A percentile compares a stretch with the other conserved stretches of the same genome.
These are phyloP conservation scores for Thelonectria rubi DNA, from an alignment of 2,329 filamentous ascomycete species.

Conservation along the genomic window DNA sequence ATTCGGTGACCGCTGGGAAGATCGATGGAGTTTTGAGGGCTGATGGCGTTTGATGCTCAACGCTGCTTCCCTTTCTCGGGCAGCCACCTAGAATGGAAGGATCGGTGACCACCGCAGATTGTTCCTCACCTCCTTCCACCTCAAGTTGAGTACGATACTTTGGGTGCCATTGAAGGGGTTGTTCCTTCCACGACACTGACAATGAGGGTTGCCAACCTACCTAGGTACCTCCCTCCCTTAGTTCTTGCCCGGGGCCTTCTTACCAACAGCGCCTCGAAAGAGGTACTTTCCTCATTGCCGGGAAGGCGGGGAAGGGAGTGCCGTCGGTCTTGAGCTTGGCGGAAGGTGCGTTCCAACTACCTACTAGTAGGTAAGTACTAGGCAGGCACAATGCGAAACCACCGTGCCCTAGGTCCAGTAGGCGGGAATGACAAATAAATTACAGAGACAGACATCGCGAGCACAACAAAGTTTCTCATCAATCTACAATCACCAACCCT, in stretches of 20 bases:
- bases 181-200: no score
- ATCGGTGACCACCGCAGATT: constrained; percentile 1
- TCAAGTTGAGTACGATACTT: no score
- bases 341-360: not conserved
- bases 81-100: no score
- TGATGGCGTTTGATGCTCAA: constrained; percentile 14
- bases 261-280: no score
- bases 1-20: constrained; percentile 14
- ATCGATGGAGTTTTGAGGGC: not conserved
- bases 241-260: not conserved
- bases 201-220: no score
- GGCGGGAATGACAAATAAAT: constrained; percentile 1
- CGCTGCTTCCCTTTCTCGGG: constrained; percentile 6
- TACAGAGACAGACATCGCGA: constrained; percentile 4
- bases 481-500: constrained; percentile 14
- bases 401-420: not conserved
- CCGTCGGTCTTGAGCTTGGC: not conserved
- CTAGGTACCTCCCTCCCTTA: no score
- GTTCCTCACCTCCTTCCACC: no score
- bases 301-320: not conserved
- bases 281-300: no score
- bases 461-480: constrained; percentile 5
- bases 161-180: no score
- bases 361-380: no score
- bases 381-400: not conserved